Conservation (phyloP, 129 eudicot species). For the Gnaphalium uliginosum region DNA sequence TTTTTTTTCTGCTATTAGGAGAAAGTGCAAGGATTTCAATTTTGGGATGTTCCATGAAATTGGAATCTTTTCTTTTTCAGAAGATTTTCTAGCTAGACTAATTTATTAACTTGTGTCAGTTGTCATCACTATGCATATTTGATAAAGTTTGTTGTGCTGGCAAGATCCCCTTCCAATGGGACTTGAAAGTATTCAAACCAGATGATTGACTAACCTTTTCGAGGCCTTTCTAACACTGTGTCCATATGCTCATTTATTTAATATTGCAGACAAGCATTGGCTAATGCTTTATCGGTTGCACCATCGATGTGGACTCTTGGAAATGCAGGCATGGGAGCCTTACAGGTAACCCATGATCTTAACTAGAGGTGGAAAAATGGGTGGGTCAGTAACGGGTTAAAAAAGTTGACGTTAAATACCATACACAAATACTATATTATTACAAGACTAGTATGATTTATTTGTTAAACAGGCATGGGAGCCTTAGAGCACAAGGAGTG, state of each 20-base stretch:
- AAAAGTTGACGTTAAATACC: not conserved
- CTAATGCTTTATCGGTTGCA: slow-evolving; percentile 92
- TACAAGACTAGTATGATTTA: not conserved
- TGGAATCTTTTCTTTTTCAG: not conserved
- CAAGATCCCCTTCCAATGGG: not conserved
- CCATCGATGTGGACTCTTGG: slow-evolving; percentile 99
- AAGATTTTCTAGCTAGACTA: no score
- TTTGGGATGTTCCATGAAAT: not conserved
- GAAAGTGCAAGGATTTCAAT: not conserved
- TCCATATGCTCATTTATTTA: slow-evolving; percentile 7
- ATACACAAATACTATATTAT: not conserved
- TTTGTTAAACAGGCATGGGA: slow-evolving; percentile 79
- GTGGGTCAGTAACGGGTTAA: not conserved
- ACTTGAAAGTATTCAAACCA: not conserved
- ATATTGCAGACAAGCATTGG: slow-evolving; percentile 78
- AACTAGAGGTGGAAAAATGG: not conserved
- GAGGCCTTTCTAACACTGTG: not conserved
- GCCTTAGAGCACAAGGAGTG: no score
- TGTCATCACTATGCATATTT: not conserved
- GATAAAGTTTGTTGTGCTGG: not conserved
- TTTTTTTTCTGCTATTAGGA: not conserved
- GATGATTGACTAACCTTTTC: slow-evolving; percentile 4
- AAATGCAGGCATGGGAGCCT: slow-evolving; percentile 99
- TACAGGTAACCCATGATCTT: slow-evolving; percentile 61
- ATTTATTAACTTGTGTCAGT: not conserved